Conservation (phyloP, 495 filamentous ascomycete genomes). For the Oleoguttula mirabilis region DNA sequence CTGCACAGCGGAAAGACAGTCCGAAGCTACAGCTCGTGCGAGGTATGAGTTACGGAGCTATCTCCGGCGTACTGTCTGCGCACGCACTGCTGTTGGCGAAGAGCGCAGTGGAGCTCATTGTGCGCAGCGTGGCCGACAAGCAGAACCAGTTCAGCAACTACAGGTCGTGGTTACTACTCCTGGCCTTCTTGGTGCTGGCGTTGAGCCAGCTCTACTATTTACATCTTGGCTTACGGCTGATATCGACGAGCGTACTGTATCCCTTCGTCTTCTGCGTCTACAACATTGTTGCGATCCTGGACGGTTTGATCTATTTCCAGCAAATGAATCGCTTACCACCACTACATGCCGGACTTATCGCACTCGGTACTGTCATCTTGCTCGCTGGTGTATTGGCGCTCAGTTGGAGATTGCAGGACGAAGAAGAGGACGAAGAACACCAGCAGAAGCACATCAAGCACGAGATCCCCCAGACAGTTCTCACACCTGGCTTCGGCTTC, state of each 20-base stretch:
- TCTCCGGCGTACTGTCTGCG: constrained; percentile 78
- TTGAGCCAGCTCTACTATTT: constrained; percentile 91
- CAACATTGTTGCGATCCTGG: constrained; percentile 96
- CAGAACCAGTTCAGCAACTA: constrained; percentile 93
- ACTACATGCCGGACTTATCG: constrained; percentile 70
- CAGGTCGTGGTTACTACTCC: constrained; percentile 90
- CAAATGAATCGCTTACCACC: constrained; percentile 68
- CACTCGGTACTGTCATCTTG: constrained; percentile 75
- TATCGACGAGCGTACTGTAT: constrained; percentile 92
- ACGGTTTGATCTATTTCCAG: constrained; percentile 92
- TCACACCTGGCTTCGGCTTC: constrained; percentile 59
- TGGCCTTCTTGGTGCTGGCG: constrained; percentile 70
- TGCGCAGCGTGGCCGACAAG: constrained; percentile 76
- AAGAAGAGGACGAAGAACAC: constrained; percentile 10
- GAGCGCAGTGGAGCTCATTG: constrained; percentile 90
- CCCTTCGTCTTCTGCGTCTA: constrained; percentile 98
- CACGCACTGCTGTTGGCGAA: constrained; percentile 90
- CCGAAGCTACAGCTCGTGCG: constrained; percentile 63
- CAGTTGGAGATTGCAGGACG: constrained; percentile 78
- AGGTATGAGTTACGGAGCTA: constrained; percentile 76
- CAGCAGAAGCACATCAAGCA: constrained; percentile 5
- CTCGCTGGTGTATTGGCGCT: constrained; percentile 80
- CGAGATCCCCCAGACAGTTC: constrained; percentile 42
- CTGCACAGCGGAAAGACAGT: constrained; percentile 6
- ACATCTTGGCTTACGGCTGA: constrained; percentile 82